Percentiles rank a stretch among this genome's conserved stretches.
These are phyloP conservation scores for Sporobolomyces pararoseus DNA, from an alignment of 768 basidiomycete genomes.

Conservation along the genomic window DNA sequence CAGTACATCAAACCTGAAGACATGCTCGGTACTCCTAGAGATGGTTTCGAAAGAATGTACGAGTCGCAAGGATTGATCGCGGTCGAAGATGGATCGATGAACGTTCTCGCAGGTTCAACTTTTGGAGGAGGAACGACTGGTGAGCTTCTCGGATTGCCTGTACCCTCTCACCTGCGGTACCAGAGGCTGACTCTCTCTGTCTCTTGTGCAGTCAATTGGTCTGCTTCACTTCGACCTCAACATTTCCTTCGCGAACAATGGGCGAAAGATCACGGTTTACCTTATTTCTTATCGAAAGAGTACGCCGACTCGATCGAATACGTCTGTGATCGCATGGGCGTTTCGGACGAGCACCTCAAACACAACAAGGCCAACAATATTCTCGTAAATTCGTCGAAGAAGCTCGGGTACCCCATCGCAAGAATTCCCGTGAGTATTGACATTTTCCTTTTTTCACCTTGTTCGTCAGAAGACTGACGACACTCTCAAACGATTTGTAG, in stretches of 20 bases:
- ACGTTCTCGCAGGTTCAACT: slow-evolving; percentile 41
- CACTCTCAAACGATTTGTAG: neutral
- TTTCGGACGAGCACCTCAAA: slow-evolving; percentile 37
- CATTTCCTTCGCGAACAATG: slow-evolving; percentile 46
- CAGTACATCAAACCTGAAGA: slow-evolving; percentile 39
- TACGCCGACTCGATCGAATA: slow-evolving; percentile 37
- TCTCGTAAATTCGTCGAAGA: slow-evolving; percentile 25
- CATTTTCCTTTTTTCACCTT: neutral
- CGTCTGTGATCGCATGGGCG: slow-evolving; percentile 43
- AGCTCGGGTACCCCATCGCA: slow-evolving; percentile 34
- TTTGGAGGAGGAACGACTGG: slow-evolving; percentile 45
- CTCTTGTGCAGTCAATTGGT: slow-evolving; percentile 49
- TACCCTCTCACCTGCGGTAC: too few relatives aligned
- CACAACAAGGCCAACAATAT: slow-evolving; percentile 39
- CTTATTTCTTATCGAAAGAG: slow-evolving; percentile 39
- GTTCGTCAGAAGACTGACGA: too few relatives aligned
- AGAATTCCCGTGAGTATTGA: slow-evolving; percentile 22
- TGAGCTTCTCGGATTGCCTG: neutral
- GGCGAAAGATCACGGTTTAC: slow-evolving; percentile 44
- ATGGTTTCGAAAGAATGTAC: slow-evolving; percentile 30
- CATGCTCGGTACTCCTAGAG: slow-evolving; percentile 27
- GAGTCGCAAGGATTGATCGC: slow-evolving; percentile 43
- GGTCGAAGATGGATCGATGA: slow-evolving; percentile 43
- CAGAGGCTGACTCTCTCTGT: too few relatives aligned
- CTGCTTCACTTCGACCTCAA: slow-evolving; percentile 44